Evolutionary conservation across 306 rosid species (phyloP).

Genomic region (Dryas drummondii): DNA sequence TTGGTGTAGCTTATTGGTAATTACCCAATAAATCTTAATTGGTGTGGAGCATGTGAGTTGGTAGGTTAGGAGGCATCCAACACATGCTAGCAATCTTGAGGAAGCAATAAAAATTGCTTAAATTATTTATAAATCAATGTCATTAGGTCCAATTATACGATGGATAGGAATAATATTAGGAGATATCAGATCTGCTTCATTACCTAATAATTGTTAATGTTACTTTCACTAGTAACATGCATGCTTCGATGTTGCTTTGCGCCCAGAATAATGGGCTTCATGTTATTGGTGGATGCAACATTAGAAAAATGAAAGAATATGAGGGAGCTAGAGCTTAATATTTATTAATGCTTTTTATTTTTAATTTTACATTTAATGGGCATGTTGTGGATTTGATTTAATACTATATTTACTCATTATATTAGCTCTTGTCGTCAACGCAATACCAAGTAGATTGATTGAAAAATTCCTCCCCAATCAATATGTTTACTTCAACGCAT

Average conservation of each 20-base stretch:
- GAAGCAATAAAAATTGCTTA: constrained; percentile 19
- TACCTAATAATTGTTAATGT: constrained; percentile 29
- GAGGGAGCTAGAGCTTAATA: too few species aligned
- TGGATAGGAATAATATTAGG: constrained; percentile 6
- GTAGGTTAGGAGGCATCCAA: constrained; percentile 40
- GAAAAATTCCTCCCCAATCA: background rate
- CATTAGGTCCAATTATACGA: constrained; percentile 16
- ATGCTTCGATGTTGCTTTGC: constrained; percentile 40
- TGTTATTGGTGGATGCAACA: constrained; percentile 41
- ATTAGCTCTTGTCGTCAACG: constrained; percentile 16
- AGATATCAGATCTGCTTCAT: constrained; percentile 37
- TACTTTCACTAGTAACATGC: constrained; percentile 25
- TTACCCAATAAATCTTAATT: background rate
- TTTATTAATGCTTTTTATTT: background rate
- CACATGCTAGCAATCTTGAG: constrained; percentile 44
- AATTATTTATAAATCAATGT: constrained; percentile 18
- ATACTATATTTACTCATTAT: background rate
- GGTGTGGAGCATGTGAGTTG: constrained; percentile 52
- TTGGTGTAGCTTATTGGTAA: too few species aligned
- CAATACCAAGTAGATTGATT: constrained; percentile 1
- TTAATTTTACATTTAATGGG: background rate
- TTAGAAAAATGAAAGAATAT: background rate
- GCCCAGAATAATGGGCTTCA: constrained; percentile 46
- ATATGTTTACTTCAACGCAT: background rate
- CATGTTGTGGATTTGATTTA: constrained; percentile 5